Evolutionary conservation across 192 early-diverging fungal genomes (phyloP), one percentile per base, ranked within the genome.

Genomic region (Backusella liffmaniae): DNA sequence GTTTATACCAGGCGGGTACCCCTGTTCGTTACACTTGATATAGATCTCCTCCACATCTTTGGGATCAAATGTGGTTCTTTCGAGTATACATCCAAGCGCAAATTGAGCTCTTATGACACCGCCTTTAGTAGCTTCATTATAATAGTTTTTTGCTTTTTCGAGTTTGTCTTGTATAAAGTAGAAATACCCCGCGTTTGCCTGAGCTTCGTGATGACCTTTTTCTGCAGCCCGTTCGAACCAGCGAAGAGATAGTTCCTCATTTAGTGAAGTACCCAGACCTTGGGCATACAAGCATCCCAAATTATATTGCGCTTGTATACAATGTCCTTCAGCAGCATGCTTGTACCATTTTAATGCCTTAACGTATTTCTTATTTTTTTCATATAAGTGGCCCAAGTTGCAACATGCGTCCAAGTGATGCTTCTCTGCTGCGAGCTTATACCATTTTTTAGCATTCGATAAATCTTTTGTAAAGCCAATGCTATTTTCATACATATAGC

Each of bases 161-260:
- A 13, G 12, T 12, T 59, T 1, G 2, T 3, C 10, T 12, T 59
- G 2, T 26, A 26, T 59, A 23, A 23, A 62, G 9, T 62, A 62
- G 9, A 4, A 10, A 62, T 62, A 62, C 10, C 56, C 56, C 23
- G 4, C 4, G 13, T 62, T 26, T 13, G 56, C 56, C 10, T 62
- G 2, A 29, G 56, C 56, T 62, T 62, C 56, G n/a, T 62, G 56
- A 8, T 62, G 56, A 62, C 23, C 12, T 0, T 29, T 9, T 12
- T 10, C 23, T 9, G 56, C 56, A 29, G 56, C 56, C 12, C 10
- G 56, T 5, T 62, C 0, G 26, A 62, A 62, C 56, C 56, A 62
- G 26, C 29, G 10, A 13, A 26, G 4, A 29, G 56, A 23, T 0
- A 10, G 0, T 1, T 0, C 0, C 0, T 29, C 29, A 29, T 29